Evolutionary conservation across 805 yeast genomes (phyloP).

Genomic region (Metschnikowia kofuensis): DNA sequence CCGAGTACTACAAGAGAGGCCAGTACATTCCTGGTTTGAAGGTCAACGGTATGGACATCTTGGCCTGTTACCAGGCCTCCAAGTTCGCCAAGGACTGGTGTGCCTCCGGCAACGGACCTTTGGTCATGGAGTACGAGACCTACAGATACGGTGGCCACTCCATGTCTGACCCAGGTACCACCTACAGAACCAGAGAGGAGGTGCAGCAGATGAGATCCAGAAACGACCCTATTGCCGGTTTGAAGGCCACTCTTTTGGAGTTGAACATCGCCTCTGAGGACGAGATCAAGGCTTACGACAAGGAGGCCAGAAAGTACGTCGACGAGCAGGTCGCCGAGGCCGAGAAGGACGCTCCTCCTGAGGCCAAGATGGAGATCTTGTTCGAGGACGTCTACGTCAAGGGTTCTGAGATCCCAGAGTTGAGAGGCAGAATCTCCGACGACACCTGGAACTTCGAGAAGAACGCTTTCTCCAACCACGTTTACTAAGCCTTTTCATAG

Average conservation of each 20-base stretch:
- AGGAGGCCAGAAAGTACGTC: conserved; percentile 92
- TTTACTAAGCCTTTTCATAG: conserved; percentile 29
- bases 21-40: conserved; percentile 98
- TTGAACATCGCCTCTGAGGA: conserved; percentile 86
- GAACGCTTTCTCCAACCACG: conserved; percentile 45
- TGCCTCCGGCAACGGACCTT: conserved; percentile 90
- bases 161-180: conserved; percentile 99
- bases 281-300: conserved; percentile 91
- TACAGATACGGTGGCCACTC: conserved; percentile 99
- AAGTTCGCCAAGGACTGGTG: conserved; percentile 97
- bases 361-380: conserved; percentile 88
- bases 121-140: conserved; percentile 95
- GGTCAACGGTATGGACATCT: conserved; percentile 97
- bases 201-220: conserved; percentile 98
- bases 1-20: conserved; percentile 98
- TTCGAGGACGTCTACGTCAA: conserved; percentile 96
- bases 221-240: conserved; percentile 96
- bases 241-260: conserved; percentile 82
- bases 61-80: conserved; percentile 94
- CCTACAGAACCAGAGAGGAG: conserved; percentile 99
- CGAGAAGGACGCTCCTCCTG: conserved; percentile 92
- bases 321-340: conserved; percentile 94
- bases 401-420: conserved; percentile 87
- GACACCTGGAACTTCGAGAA: conserved; percentile 85
- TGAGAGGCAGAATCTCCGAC: conserved; percentile 95